phyloP scores from a whole-genome alignment of 495 filamentous ascomycete species.

The Penicillium pancosmium region DNA sequence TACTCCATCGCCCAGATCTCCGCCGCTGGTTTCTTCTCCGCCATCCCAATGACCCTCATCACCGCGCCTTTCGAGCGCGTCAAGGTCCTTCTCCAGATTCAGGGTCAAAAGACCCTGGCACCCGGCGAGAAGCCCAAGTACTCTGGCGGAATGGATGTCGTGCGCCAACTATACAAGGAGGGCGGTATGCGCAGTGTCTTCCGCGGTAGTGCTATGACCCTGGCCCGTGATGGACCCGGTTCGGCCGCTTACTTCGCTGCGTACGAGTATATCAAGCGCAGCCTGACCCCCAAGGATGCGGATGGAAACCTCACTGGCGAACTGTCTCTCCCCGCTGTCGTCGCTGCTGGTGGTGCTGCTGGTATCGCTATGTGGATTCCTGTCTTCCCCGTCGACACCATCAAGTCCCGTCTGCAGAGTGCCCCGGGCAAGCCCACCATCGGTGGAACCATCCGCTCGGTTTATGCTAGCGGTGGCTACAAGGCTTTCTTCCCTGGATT shows the following conservation, averaged over 20 bases:
- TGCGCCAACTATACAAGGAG: conserved; percentile 89
- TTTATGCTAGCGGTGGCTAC: conserved; percentile 78
- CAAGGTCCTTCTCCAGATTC: conserved; percentile 97
- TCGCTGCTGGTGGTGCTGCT: conserved; percentile 82
- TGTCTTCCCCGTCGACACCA: conserved; percentile 95
- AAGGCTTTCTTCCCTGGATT: conserved; percentile 99
- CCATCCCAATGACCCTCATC: conserved; percentile 96
- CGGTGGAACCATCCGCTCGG: conserved; percentile 70
- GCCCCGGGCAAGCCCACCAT: conserved; percentile 87
- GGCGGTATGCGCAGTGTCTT: conserved; percentile 91
- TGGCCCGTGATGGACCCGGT: conserved; percentile 91
- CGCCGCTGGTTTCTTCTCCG: conserved; percentile 94
- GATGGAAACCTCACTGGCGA: conserved; percentile 68
- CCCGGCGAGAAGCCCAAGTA: conserved; percentile 94
- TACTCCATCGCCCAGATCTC: conserved; percentile 87
- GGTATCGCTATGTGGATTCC: conserved; percentile 99
- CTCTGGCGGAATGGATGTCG: conserved; percentile 86
- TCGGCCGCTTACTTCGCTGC: conserved; percentile 94
- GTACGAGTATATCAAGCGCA: conserved; percentile 92
- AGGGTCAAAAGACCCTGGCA: conserved; percentile 83
- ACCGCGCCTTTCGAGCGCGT: conserved; percentile 98
- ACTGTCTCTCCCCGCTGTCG: conserved; percentile 80
- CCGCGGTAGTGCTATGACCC: conserved; percentile 85
- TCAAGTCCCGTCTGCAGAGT: conserved; percentile 93
- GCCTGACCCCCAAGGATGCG: conserved; percentile 82